phyloP scores from a whole-genome alignment of 768 basidiomycete genomes.

The Leucocoprinus birnbaumii region DNA sequence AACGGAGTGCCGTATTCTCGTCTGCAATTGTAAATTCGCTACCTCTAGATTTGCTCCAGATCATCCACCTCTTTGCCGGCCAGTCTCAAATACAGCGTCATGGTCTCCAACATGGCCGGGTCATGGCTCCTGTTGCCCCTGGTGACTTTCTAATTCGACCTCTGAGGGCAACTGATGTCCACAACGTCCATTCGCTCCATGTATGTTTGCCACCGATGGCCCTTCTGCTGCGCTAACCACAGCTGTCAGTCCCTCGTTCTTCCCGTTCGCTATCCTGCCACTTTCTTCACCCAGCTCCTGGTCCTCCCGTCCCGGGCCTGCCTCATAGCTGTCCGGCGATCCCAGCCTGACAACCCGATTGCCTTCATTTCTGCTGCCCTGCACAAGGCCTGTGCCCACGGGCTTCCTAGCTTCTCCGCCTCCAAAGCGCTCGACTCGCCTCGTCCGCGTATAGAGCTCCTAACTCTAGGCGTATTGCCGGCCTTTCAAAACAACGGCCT shows the following conservation, averaged over 20 bases:
- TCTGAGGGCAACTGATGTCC: conserved; percentile 32
- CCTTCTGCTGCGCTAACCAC: background rate
- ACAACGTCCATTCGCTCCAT: conserved; percentile 36
- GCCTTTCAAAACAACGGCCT: conserved; percentile 39
- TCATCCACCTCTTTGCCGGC: background rate
- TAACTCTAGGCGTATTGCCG: conserved; percentile 50
- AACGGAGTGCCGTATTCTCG: background rate
- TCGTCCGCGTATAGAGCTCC: conserved; percentile 40
- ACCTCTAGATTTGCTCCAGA: too few relatives aligned
- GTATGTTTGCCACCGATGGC: conserved; percentile 24
- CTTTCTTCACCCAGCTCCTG: conserved; percentile 46
- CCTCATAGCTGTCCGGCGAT: conserved; percentile 33
- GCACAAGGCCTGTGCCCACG: conserved; percentile 14
- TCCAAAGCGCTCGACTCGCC: conserved; percentile 16
- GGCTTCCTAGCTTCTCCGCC: conserved; percentile 10
- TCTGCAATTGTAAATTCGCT: background rate
- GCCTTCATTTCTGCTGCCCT: conserved; percentile 43
- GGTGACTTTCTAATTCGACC: conserved; percentile 28
- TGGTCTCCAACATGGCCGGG: background rate
- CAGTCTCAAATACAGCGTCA: background rate
- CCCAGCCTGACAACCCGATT: conserved; percentile 27
- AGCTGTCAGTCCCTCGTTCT: conserved; percentile 29
- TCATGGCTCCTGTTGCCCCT: conserved; percentile 13
- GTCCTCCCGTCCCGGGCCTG: conserved; percentile 36
- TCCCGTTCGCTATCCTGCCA: conserved; percentile 36